A percentile compares a stretch with the other conserved stretches of the same genome.
Conservation (phyloP, 2,329 filamentous ascomycete genomes). For the Aspergillus unguis region DNA sequence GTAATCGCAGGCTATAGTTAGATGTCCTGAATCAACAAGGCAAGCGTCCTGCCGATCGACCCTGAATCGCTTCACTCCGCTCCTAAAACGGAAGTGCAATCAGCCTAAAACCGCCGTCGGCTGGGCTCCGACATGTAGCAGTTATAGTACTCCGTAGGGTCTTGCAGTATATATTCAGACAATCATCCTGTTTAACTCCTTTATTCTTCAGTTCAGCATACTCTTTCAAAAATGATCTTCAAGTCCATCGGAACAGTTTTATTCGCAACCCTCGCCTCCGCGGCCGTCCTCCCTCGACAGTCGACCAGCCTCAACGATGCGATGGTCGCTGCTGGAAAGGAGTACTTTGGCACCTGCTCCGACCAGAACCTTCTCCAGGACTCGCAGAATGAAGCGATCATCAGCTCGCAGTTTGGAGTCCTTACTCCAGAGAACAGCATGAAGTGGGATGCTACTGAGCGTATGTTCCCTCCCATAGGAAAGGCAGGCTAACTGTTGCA, state of each 20-base stretch:
- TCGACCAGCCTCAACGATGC: conserved; percentile 48
- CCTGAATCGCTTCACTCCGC: conserved; percentile 6
- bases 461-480: conserved; percentile 15
- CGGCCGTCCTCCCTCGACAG: conserved; percentile 10
- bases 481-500: background rate
- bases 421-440: conserved; percentile 63
- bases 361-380: conserved; percentile 55
- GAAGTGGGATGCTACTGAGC: conserved; percentile 64
- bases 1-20: background rate
- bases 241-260: conserved; percentile 6
- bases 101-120: conserved; percentile 6
- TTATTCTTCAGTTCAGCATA: background rate
- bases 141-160: background rate
- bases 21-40: background rate
- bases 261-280: conserved; percentile 7
- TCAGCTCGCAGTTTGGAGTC: conserved; percentile 61
- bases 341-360: conserved; percentile 61
- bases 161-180: no score
- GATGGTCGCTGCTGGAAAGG: conserved; percentile 62
- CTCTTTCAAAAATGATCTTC: conserved; percentile 8
- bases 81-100: conserved; percentile 1
- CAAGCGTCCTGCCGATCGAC: background rate
- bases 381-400: conserved; percentile 60
- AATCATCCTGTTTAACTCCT: background rate
- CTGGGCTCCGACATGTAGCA: background rate